Evolutionary conservation across 2,329 filamentous ascomycete species (phyloP), one percentile per base, ranked within the genome.

Genomic region (Diaporthe destruens): DNA sequence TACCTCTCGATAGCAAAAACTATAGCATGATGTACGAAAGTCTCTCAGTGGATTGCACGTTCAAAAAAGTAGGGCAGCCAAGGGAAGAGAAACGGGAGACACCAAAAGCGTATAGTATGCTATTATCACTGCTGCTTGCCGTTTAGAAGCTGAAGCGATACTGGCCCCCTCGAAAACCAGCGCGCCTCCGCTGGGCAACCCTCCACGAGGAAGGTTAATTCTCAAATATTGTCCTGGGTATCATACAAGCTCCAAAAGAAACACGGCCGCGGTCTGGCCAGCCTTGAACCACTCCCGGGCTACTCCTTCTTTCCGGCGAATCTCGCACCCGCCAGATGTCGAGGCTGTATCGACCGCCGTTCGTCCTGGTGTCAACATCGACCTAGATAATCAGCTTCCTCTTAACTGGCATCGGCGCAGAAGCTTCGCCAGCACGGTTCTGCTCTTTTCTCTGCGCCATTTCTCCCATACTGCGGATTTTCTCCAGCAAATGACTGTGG

Each of bases 401-500:
- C 77, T 87, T 87, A 73, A 88, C 86, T 16, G 83, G 85, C 49
- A 82, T 78, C 1, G 85, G 84, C 1, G 82, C 76, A n/a, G 76
- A 54, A 3, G 78, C 69, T 34, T 80, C 82, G 59, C 84, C 78
- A 23, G 84, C 44, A 4, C 75, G 63, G 6, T 77, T 75, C 71
- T 82, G 80, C 32, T 82, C 79, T 20, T 77, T 77, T 42, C 77
- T 75, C 68, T 81, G 76, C 1, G 80, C 77, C 65, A 80, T 83
- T 66, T 84, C 84, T 69, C 84, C 84, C 71, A 88, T 76, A 16
- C 78, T 81, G 72, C 86, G 86, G 72, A 90, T 84, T 74, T 88
- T 89, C 16, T 87, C 86, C 69, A 90, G 84, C n/a, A 90, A 81
- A 76, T 89, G 85, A 79, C 87, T 89, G 76, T 72, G 72, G 25